Evolutionary conservation across 352 stramenopile species (phyloP), one percentile per base, ranked within the genome.

Genomic region (Globisporangium apiculatum): DNA sequence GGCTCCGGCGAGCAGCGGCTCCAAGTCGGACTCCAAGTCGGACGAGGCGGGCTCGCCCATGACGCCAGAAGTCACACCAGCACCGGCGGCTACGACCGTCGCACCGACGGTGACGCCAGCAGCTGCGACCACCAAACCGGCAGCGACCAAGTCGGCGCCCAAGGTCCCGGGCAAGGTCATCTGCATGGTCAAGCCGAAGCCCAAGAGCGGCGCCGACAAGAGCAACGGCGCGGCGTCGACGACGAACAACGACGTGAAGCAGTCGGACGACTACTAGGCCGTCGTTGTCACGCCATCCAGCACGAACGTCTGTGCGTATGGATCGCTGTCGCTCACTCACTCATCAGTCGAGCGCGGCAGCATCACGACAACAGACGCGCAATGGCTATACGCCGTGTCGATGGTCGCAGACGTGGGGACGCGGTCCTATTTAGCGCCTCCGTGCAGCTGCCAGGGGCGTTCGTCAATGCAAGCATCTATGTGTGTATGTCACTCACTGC

Each of bases 91-190:
- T 8, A 31, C 37, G 12, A 48, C 51, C 9, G 24, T 40, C 14
- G 8, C 54, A 3, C 61, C 61, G 31, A 62, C 64, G 0, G 42
- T 31, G 24, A 31, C 24, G 2, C 24, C 51, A 17, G 58, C 62
- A 6, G 61, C 67, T 12, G 57, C 62, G 35, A 66, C 61, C 18
- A 64, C 60, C 0, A 45, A 41, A 15, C 59, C 65, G 9, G 62
- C 67, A 12, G 14, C 18, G 7, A 45, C 31, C 6, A 54, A 43
- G 15, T 24, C 48, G 48, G 14, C 48, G 24, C 11, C 49, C 2
- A 42, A 45, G 49, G 11, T 37, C 6, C 37, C 49, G 17, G 38
- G 38, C 38, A 42, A 42, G 10, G 42, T 48, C 42, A 48, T 2
- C 0, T 48, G 42, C 42, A 48, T 45, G 15, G 51, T 55, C 51